Conservation (phyloP, 306 rosid genomes). For the Dryas drummondii region DNA sequence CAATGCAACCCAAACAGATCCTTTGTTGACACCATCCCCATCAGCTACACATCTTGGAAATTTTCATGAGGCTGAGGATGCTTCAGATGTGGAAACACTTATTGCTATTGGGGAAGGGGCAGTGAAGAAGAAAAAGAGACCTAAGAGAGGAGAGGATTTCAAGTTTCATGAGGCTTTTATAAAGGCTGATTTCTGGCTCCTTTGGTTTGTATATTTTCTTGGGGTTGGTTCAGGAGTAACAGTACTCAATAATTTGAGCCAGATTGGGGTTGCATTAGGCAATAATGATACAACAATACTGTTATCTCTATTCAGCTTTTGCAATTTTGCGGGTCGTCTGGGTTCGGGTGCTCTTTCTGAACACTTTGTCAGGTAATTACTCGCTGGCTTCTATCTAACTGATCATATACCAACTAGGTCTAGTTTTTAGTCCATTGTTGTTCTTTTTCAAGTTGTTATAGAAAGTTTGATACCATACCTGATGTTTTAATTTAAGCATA, state of each 20-base stretch:
- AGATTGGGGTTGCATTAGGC: conserved; percentile 78
- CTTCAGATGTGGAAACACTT: conserved; percentile 65
- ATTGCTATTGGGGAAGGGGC: conserved; percentile 91
- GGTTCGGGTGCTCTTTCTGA: conserved; percentile 84
- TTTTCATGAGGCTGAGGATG: conserved; percentile 54
- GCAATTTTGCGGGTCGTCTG: conserved; percentile 75
- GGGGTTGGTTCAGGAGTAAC: conserved; percentile 83
- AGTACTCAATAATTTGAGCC: conserved; percentile 82
- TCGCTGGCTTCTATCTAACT: conserved; percentile 1
- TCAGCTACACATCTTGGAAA: conserved; percentile 51
- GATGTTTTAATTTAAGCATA: background rate
- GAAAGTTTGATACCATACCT: background rate
- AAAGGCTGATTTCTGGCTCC: conserved; percentile 95
- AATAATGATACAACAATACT: conserved; percentile 55
- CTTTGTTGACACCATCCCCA: conserved; percentile 61
- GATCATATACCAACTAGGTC: background rate
- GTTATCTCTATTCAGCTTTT: conserved; percentile 75
- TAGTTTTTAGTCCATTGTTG: background rate
- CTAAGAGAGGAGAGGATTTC: conserved; percentile 92
- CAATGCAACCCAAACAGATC: conserved; percentile 40
- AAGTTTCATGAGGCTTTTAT: conserved; percentile 58
- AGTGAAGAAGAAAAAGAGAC: conserved; percentile 63
- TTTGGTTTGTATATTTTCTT: conserved; percentile 69
- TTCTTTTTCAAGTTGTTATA: background rate
- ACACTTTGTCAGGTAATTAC: conserved; percentile 71